Percentiles rank a stretch among this genome's conserved stretches.
Evolutionary conservation across 768 basidiomycete species (phyloP).

Genomic region (Lentinula edodes): DNA sequence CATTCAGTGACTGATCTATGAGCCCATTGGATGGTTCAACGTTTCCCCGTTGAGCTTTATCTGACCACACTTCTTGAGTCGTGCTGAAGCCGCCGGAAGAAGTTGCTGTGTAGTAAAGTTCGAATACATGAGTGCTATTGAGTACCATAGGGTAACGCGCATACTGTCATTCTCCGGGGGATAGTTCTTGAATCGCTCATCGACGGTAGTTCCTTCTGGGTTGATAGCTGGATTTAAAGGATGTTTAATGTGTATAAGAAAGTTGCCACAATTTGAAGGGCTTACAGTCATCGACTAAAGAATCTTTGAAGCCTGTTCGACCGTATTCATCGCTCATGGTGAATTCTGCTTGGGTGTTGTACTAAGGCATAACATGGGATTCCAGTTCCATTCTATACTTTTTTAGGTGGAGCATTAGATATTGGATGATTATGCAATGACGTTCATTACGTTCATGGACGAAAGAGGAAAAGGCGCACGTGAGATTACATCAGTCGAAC

Average conservation of each 20-base stretch:
- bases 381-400: background rate
- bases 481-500: too few species aligned
- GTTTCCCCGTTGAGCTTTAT: slow-evolving; percentile 20
- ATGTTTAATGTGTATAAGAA: background rate
- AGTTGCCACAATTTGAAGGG: background rate
- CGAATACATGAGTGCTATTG: background rate
- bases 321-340: slow-evolving; percentile 9
- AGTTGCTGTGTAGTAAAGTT: slow-evolving; percentile 12
- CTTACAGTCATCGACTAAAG: slow-evolving; percentile 2
- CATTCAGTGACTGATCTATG: slow-evolving; percentile 16
- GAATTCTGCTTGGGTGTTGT: background rate
- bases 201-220: background rate
- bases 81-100: slow-evolving; percentile 22
- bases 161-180: background rate
- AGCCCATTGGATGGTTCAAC: slow-evolving; percentile 8
- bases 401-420: background rate
- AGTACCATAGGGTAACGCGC: background rate
- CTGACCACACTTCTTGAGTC: slow-evolving; percentile 19
- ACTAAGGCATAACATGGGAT: background rate
- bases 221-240: background rate
- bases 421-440: background rate
- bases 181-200: slow-evolving; percentile 1
- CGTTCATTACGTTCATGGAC: too few species aligned
- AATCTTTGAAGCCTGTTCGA: background rate
- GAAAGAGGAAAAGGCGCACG: too few species aligned